Conservation (phyloP, 345 rosid species). For the Boechera retrofracta region DNA sequence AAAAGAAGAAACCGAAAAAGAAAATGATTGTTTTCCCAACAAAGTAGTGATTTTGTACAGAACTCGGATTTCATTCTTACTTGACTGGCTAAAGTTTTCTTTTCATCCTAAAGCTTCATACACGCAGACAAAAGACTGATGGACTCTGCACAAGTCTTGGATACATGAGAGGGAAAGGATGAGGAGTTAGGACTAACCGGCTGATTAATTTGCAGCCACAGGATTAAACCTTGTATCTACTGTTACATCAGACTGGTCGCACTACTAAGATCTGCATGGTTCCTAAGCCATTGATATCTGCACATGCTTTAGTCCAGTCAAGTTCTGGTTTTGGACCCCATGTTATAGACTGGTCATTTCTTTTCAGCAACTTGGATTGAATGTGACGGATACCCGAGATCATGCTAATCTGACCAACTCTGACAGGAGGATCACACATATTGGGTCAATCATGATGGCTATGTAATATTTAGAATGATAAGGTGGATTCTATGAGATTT, state of each 20-base stretch:
- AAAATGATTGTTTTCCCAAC: not conserved
- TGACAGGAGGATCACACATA: not conserved
- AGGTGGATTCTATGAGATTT: slow-evolving; percentile 2
- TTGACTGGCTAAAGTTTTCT: slow-evolving; percentile 4
- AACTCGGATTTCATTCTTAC: slow-evolving; percentile 5
- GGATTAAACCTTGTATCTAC: slow-evolving; percentile 2
- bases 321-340: not conserved
- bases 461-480: not conserved
- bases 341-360: not conserved
- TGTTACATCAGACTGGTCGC: not conserved
- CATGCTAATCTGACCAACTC: not conserved
- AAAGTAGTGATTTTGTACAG: slow-evolving; percentile 31
- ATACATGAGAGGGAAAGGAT: slow-evolving; percentile 5
- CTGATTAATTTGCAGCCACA: slow-evolving; percentile 7
- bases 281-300: not conserved
- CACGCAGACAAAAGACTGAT: slow-evolving; percentile 7
- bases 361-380: not conserved
- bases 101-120: slow-evolving; percentile 10
- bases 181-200: slow-evolving; percentile 1
- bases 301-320: not conserved
- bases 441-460: not conserved
- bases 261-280: not conserved
- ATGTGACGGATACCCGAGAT: not conserved
- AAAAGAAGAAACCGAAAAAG: slow-evolving; percentile 25
- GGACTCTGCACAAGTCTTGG: slow-evolving; percentile 25